Conservation (phyloP, 129 eudicot genomes). For the Scalesia atractyloides region DNA sequence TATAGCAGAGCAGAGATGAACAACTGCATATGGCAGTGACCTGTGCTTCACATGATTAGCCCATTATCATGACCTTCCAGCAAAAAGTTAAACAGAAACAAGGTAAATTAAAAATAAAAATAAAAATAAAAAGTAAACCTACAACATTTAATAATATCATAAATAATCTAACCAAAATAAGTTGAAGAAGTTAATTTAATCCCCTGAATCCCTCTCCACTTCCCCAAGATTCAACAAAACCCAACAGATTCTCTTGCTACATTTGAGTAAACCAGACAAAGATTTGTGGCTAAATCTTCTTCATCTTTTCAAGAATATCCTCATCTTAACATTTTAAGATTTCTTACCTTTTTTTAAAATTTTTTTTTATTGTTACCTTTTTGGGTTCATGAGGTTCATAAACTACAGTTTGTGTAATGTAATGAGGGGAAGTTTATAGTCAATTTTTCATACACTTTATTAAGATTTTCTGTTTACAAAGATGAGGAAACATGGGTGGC, state of each 20-base stretch:
- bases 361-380: neutral
- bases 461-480: conserved; percentile 32
- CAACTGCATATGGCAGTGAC: conserved; percentile 31
- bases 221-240: conserved; percentile 32
- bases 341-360: conserved; percentile 14
- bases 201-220: conserved; percentile 31
- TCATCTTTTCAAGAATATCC: conserved; percentile 28
- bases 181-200: neutral
- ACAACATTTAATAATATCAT: neutral
- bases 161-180: neutral
- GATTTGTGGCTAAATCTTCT: conserved; percentile 14
- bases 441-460: conserved; percentile 3
- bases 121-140: neutral
- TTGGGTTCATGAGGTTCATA: conserved; percentile 19
- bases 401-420: neutral
- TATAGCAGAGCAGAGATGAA: conserved; percentile 18
- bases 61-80: conserved; percentile 34
- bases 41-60: conserved; percentile 39
- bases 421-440: conserved; percentile 20
- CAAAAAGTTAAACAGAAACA: conserved; percentile 35
- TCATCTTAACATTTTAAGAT: conserved; percentile 24
- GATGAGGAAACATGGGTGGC: conserved; percentile 99
- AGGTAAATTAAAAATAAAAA: neutral
- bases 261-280: conserved; percentile 26
- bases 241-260: conserved; percentile 6